Conservation (phyloP, 2,329 filamentous ascomycete species). For the Alternaria novae-zelandiae region DNA sequence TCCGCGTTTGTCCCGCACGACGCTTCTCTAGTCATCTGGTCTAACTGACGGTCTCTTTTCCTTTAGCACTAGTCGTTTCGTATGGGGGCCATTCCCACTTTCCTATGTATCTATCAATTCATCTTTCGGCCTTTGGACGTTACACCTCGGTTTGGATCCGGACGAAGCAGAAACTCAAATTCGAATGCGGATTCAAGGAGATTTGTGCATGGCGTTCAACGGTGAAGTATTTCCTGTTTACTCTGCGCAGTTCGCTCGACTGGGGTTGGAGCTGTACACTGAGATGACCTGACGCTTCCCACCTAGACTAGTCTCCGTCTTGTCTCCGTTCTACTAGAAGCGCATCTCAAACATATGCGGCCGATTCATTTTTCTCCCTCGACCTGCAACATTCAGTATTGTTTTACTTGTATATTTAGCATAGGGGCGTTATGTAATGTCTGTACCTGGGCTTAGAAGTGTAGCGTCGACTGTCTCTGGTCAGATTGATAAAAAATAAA, state of each 20-base stretch:
- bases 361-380: slow-evolving; percentile 5
- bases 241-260: slow-evolving; percentile 30
- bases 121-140: slow-evolving; percentile 33
- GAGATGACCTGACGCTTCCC: slow-evolving; percentile 30
- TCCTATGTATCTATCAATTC: slow-evolving; percentile 44
- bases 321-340: slow-evolving; percentile 5
- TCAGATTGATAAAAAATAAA: slow-evolving; percentile 31
- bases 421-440: slow-evolving; percentile 20
- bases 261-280: slow-evolving; percentile 38
- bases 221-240: slow-evolving; percentile 23
- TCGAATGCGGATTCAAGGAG: slow-evolving; percentile 18
- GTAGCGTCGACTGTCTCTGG: slow-evolving; percentile 15
- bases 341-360: slow-evolving; percentile 15
- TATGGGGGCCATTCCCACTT: slow-evolving; percentile 25
- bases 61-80: slow-evolving; percentile 30
- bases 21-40: slow-evolving; percentile 29
- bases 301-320: slow-evolving; percentile 7
- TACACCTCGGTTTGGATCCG: slow-evolving; percentile 36
- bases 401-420: slow-evolving; percentile 13
- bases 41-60: slow-evolving; percentile 43
- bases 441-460: slow-evolving; percentile 13
- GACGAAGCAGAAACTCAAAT: slow-evolving; percentile 23
- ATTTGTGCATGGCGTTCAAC: slow-evolving; percentile 34
- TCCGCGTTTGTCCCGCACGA: slow-evolving; percentile 2
- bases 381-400: slow-evolving; percentile 8